Conservation (phyloP, 2,329 filamentous ascomycete species). For the Tolypocladium album region DNA sequence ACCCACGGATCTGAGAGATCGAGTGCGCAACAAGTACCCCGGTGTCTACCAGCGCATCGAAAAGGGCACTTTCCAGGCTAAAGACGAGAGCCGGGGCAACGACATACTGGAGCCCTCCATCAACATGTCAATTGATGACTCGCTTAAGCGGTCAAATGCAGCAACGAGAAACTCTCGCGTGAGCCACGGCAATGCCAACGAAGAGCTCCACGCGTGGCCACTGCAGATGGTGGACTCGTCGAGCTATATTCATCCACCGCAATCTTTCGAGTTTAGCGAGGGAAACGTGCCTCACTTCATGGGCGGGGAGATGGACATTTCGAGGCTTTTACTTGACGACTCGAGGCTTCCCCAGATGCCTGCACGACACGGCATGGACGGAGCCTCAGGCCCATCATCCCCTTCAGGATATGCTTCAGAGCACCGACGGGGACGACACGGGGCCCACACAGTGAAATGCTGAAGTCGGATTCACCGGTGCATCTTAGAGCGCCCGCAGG, state of each 20-base stretch:
- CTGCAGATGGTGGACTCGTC: slow-evolving; percentile 20
- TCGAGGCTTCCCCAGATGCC: slow-evolving; percentile 17
- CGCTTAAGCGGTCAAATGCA: slow-evolving; percentile 27
- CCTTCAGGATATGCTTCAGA: slow-evolving; percentile 8
- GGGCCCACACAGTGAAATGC: slow-evolving; percentile 7
- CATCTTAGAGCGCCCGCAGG: neutral
- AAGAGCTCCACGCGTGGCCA: slow-evolving; percentile 36
- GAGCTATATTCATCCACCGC: slow-evolving; percentile 13
- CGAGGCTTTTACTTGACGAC: slow-evolving; percentile 48
- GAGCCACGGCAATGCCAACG: slow-evolving; percentile 29
- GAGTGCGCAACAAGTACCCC: slow-evolving; percentile 53
- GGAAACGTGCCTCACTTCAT: slow-evolving; percentile 25
- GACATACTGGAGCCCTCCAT: slow-evolving; percentile 40
- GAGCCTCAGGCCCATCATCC: slow-evolving; percentile 12
- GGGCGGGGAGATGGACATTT: slow-evolving; percentile 51
- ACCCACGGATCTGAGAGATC: slow-evolving; percentile 52
- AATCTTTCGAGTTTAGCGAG: slow-evolving; percentile 34
- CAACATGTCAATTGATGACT: slow-evolving; percentile 36
- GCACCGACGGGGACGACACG: slow-evolving; percentile 8
- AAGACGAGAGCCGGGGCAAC: slow-evolving; percentile 28
- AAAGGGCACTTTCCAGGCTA: slow-evolving; percentile 38
- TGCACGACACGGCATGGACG: slow-evolving; percentile 15
- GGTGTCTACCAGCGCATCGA: slow-evolving; percentile 46
- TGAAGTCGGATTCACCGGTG: neutral
- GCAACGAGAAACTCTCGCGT: slow-evolving; percentile 27